phyloP scores from a whole-genome alignment of 129 eudicot species.

The Scalesia atractyloides region DNA sequence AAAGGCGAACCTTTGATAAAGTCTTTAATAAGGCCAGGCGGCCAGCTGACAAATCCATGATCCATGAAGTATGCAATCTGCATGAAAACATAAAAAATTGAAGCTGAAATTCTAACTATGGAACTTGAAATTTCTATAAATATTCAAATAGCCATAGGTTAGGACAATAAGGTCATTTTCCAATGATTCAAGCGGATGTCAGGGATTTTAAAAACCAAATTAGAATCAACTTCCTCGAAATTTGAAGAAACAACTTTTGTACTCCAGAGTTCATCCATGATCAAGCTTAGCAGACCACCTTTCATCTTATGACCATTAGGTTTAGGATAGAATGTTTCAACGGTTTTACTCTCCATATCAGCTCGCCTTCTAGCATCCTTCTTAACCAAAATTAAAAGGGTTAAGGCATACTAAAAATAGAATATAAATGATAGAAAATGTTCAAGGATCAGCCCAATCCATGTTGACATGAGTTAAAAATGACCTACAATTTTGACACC shows the following conservation, averaged over 20 bases:
- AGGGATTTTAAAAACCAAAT: slow-evolving; percentile 67
- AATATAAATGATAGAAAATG: not conserved
- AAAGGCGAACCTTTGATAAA: slow-evolving; percentile 55
- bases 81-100: slow-evolving; percentile 21
- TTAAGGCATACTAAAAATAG: not conserved
- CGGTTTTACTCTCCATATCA: slow-evolving; percentile 73
- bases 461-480: not conserved
- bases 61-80: slow-evolving; percentile 87
- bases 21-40: slow-evolving; percentile 61
- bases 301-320: slow-evolving; percentile 36
- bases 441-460: not conserved
- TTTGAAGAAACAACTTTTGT: slow-evolving; percentile 31
- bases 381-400: slow-evolving; percentile 41
- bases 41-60: slow-evolving; percentile 69
- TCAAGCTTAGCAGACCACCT: slow-evolving; percentile 61
- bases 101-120: slow-evolving; percentile 1
- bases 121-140: too few relatives aligned
- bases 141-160: slow-evolving; percentile 29
- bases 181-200: slow-evolving; percentile 70
- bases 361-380: slow-evolving; percentile 98
- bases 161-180: slow-evolving; percentile 56
- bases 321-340: slow-evolving; percentile 72
- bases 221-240: slow-evolving; percentile 54
- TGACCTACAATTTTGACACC: not conserved
- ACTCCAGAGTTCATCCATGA: slow-evolving; percentile 61